These are phyloP conservation scores for Ustulina deusta DNA, from an alignment of 2,329 filamentous ascomycete species.

Conservation along the genomic window DNA sequence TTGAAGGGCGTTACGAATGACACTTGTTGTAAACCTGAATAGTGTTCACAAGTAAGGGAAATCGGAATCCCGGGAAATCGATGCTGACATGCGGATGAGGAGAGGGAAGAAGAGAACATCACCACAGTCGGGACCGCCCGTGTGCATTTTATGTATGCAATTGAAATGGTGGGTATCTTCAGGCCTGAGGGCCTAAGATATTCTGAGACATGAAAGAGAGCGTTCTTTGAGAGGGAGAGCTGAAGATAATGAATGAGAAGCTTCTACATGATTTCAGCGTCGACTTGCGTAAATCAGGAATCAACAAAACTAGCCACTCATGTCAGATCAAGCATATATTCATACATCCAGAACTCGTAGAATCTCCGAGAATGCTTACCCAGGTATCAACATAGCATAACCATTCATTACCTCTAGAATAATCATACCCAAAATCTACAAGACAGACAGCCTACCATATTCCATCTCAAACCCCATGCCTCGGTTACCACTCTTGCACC, in stretches of 20 bases:
- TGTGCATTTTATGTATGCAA: constrained; percentile 12
- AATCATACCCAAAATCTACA: neutral
- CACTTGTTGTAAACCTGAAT: neutral
- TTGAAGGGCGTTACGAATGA: neutral
- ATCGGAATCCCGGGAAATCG: neutral
- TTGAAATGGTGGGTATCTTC: neutral
- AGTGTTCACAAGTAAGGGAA: neutral
- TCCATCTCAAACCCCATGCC: neutral
- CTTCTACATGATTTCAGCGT: neutral
- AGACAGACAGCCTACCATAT: neutral
- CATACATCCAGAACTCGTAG: neutral
- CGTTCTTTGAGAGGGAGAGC: constrained; percentile 1
- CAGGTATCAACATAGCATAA: neutral
- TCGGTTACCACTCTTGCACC: constrained; percentile 25
- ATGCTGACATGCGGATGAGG: neutral
- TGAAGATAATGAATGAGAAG: neutral
- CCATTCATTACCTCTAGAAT: neutral
- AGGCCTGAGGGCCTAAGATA: neutral
- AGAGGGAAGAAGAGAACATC: neutral
- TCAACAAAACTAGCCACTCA: neutral
- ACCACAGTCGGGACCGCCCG: neutral
- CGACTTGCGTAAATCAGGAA: neutral
- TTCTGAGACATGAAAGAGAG: neutral
- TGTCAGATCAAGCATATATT: neutral
- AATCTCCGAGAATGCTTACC: neutral